phyloP scores from a whole-genome alignment of 331 rosid genomes.

The Telfairia occidentalis region DNA sequence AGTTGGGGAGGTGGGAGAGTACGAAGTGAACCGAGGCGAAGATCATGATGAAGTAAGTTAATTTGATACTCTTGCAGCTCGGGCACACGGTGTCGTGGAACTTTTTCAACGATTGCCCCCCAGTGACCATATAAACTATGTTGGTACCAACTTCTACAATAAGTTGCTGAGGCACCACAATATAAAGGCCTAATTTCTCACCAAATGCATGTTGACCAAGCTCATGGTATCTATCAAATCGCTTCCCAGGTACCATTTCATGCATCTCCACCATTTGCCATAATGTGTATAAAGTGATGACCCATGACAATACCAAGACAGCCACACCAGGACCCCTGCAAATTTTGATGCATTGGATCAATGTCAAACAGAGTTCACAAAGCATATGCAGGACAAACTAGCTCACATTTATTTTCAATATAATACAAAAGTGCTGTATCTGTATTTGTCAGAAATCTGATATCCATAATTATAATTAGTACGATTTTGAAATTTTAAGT shows the following conservation, averaged over 20 bases:
- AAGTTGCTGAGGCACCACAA: constrained; percentile 95
- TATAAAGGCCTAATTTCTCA: constrained; percentile 73
- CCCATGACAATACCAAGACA: constrained; percentile 61
- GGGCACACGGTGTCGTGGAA: constrained; percentile 48
- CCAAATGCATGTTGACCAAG: constrained; percentile 85
- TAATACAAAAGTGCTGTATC: background rate
- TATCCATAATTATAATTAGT: too few relatives aligned
- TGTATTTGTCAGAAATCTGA: background rate
- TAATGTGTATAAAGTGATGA: constrained; percentile 70
- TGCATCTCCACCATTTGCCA: constrained; percentile 99
- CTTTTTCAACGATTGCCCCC: constrained; percentile 70
- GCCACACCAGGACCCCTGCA: constrained; percentile 90
- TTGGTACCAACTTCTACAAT: constrained; percentile 59
- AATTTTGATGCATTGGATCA: background rate
- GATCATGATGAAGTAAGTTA: constrained; percentile 76
- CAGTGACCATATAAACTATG: constrained; percentile 91
- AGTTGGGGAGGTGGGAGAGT: constrained; percentile 84
- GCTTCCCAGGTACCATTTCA: constrained; percentile 82
- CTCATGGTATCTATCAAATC: constrained; percentile 90
- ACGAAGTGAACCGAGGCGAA: constrained; percentile 89
- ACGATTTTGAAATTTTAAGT: too few relatives aligned
- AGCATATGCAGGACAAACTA: background rate
- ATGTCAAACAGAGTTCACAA: constrained; percentile 4
- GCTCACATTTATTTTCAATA: background rate
- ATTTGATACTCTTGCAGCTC: constrained; percentile 41